Base-by-base conservation (phyloP, 805 yeast species). In the Metschnikowia shivogae region DNA sequence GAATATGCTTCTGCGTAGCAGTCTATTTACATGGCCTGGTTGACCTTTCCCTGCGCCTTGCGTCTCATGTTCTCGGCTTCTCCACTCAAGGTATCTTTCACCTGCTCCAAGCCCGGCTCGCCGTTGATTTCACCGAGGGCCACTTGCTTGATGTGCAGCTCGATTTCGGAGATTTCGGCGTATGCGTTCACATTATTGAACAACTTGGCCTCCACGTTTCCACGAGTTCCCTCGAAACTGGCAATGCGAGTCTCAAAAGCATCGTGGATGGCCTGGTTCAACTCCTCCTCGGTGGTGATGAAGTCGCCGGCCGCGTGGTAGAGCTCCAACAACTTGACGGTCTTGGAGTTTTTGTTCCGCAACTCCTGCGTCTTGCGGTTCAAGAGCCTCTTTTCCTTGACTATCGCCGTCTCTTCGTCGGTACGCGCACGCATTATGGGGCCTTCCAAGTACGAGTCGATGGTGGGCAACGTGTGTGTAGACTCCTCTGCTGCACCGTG, bases 381-480 rank as follows among this genome's bases (percentile, higher is more conserved):
- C 55, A 84, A 77, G 39, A 70, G 64, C 53, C 90, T 76, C 62
- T 85, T 86, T 56, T 79, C 74, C 27, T 64, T 55, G 52, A 87
- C 66, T 26, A 76, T 56, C 43, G 73, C 76, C 41, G 66, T 62
- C 65, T 90, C 96, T 57, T 82, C 93, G 20, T 68, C 72, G 0
- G 95, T 84, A 63, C 96, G 77, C 38, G 68, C 77, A 59, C 85
- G 76, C 73, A 90, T 78, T 48, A 89, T 67, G 12, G 92, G 86
- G 2, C 86, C 87, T 19, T 75, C 63, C 48, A 87, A 64, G 51
- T 81, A 73, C 32, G 76, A 73, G 56, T 84, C 89, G 46, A 89
- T 71, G 1, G 96, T 85, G 38, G 97, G 97, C 41, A 88, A 70
- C 1, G 96, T 87, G 57, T 84, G 75, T 56, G 72, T 69, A 39